Conservation (phyloP, 2,329 filamentous ascomycete species). For the Cladosporium halotolerans region DNA sequence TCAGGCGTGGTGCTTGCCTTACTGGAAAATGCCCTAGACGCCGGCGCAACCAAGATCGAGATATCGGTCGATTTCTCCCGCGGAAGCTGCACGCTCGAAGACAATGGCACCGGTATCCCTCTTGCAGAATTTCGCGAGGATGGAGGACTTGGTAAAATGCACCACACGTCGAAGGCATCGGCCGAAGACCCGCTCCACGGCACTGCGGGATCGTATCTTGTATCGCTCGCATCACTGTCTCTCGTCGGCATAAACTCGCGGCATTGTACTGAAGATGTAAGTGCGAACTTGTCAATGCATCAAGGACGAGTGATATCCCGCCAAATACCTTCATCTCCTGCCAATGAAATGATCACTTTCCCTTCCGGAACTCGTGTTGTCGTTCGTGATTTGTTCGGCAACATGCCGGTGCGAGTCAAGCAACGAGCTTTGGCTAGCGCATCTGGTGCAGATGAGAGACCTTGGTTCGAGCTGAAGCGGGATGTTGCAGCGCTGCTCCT, state of each 20-base stretch:
- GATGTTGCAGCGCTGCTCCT: constrained; percentile 61
- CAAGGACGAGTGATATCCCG: constrained; percentile 61
- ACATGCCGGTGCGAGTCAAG: constrained; percentile 56
- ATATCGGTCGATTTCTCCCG: constrained; percentile 67
- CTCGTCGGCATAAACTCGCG: constrained; percentile 71
- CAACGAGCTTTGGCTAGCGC: constrained; percentile 42
- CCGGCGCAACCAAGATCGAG: constrained; percentile 60
- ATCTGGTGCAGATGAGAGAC: constrained; percentile 62
- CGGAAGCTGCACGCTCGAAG: constrained; percentile 73
- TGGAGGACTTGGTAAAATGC: constrained; percentile 62
- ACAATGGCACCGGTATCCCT: constrained; percentile 74
- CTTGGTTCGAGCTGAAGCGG: constrained; percentile 60
- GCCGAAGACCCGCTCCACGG: constrained; percentile 51
- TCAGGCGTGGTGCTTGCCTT: constrained; percentile 66
- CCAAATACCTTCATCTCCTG: constrained; percentile 53
- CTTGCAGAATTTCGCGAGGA: constrained; percentile 63
- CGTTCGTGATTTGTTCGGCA: constrained; percentile 37
- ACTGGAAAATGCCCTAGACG: constrained; percentile 79
- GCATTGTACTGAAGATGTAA: constrained; percentile 53
- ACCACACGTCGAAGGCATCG: constrained; percentile 67
- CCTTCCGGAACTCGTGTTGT: constrained; percentile 42
- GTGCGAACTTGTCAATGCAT: constrained; percentile 64
- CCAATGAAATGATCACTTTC: constrained; percentile 48
- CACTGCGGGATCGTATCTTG: constrained; percentile 65
- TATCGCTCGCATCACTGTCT: constrained; percentile 69